A percentile compares a stretch with the other conserved stretches of the same genome.
Evolutionary conservation across 2,329 filamentous ascomycete genomes (phyloP).

Genomic region (Calonectria hawksworthii): DNA sequence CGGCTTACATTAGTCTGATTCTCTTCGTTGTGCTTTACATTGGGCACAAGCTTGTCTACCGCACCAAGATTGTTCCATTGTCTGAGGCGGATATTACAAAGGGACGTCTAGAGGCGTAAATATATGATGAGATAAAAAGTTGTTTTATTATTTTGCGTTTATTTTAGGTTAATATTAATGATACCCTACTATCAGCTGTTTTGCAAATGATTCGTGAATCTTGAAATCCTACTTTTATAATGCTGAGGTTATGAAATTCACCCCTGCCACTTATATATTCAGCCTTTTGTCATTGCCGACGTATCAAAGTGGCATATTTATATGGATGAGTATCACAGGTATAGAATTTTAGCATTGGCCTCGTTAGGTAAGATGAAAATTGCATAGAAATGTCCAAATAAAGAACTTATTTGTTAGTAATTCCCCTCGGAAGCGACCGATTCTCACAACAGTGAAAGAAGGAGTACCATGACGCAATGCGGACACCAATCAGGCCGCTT

Average conservation of each 20-base stretch:
- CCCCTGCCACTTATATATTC: too few relatives aligned
- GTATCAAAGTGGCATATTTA: not conserved
- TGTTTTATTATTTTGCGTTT: slow-evolving; percentile 31
- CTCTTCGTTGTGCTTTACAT: slow-evolving; percentile 72
- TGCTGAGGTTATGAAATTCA: not conserved
- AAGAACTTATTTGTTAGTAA: not conserved
- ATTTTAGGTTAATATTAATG: slow-evolving; percentile 41
- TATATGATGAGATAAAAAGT: slow-evolving; percentile 27
- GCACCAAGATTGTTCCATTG: slow-evolving; percentile 55
- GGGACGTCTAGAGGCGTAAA: slow-evolving; percentile 38
- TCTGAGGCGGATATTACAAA: slow-evolving; percentile 53
- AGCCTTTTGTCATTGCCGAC: not conserved
- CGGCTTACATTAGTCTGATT: slow-evolving; percentile 74
- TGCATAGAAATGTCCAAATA: not conserved
- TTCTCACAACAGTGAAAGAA: not conserved
- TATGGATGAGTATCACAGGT: not conserved
- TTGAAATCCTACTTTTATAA: not conserved
- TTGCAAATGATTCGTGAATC: not conserved
- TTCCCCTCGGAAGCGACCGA: not conserved
- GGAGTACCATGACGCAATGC: not conserved
- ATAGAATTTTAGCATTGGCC: not conserved
- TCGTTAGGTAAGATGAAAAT: not conserved
- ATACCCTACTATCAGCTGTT: slow-evolving; percentile 37
- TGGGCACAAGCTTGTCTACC: slow-evolving; percentile 69
- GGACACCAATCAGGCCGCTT: not conserved